A percentile compares a stretch with the other conserved stretches of the same genome.
phyloP scores from a whole-genome alignment of 768 basidiomycete species.

The Gyrodon lividus region DNA sequence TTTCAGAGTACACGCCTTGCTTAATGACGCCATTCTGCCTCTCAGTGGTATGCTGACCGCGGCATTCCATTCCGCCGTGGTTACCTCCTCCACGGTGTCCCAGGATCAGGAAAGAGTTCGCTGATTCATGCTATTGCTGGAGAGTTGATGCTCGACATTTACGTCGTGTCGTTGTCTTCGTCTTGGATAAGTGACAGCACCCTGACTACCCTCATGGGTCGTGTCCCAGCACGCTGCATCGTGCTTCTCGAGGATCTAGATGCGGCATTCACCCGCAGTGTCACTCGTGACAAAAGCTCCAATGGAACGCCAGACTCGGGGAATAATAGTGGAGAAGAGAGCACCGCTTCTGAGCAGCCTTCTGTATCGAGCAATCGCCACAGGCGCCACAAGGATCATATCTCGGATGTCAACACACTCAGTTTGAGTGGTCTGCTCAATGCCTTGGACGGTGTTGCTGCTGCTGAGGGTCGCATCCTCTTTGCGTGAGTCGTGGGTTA shows the following conservation, averaged over 20 bases:
- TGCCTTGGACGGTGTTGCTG: conserved; percentile 83
- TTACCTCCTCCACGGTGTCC: conserved; percentile 80
- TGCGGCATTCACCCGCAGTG: conserved; percentile 81
- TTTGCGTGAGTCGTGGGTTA: conserved; percentile 66
- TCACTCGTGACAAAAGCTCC: conserved; percentile 57
- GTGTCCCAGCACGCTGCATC: conserved; percentile 81
- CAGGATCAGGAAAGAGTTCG: conserved; percentile 85
- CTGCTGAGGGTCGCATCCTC: conserved; percentile 82
- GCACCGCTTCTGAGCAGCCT: conserved; percentile 27
- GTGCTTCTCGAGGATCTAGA: conserved; percentile 90
- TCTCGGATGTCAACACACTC: conserved; percentile 79
- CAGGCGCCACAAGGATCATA: conserved; percentile 50
- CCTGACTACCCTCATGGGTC: conserved; percentile 81
- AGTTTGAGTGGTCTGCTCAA: conserved; percentile 81
- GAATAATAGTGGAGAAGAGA: conserved; percentile 35
- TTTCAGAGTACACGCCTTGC: not conserved
- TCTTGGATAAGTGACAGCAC: conserved; percentile 90
- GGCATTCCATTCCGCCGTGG: conserved; percentile 91
- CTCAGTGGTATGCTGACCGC: conserved; percentile 88
- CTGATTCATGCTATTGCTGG: conserved; percentile 88
- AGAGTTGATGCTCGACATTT: conserved; percentile 87
- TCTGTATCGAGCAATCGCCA: conserved; percentile 39
- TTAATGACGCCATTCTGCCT: conserved; percentile 2
- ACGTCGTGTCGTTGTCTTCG: conserved; percentile 82
- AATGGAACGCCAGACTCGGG: conserved; percentile 43